Percentiles rank a stretch among this genome's conserved stretches.
phyloP scores from a whole-genome alignment of 176 grass and related monocot genomes.

The Urochloa ruziziensis region DNA sequence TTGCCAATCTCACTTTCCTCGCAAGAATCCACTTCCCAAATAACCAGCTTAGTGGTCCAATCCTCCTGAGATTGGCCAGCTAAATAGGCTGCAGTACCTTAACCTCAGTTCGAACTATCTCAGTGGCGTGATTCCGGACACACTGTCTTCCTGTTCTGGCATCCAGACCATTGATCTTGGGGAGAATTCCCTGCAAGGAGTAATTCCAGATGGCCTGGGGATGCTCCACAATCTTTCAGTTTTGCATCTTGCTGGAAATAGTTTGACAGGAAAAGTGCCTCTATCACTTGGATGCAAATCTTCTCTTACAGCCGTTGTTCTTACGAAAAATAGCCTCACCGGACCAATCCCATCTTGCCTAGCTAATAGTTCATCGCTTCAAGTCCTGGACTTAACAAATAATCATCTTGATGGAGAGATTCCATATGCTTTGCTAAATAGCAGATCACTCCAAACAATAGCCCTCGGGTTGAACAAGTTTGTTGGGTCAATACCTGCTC shows the following conservation, averaged over 20 bases:
- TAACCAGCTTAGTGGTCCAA: not conserved
- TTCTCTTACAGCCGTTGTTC: not conserved
- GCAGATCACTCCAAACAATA: not conserved
- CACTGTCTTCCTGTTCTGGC: not conserved
- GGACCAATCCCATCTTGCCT: not conserved
- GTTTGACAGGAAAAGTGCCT: not conserved
- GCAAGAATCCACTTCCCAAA: not conserved
- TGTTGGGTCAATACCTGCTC: not conserved
- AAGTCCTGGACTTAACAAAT: not conserved
- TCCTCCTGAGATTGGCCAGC: not conserved
- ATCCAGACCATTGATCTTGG: constrained; percentile 18
- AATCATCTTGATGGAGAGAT: not conserved
- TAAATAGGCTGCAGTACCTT: not conserved
- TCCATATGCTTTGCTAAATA: not conserved
- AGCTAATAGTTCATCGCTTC: not conserved
- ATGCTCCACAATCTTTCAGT: not conserved
- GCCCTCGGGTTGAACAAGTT: not conserved
- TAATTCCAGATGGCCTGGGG: not conserved
- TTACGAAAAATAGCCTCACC: not conserved
- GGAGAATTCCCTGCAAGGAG: constrained; percentile 12
- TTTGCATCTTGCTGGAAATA: not conserved
- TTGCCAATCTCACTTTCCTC: not conserved
- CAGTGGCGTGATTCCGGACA: not conserved
- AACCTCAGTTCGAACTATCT: not conserved
- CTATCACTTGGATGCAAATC: not conserved